phyloP scores from a whole-genome alignment of 495 filamentous ascomycete species.

The Hypoxylon lenormandii region DNA sequence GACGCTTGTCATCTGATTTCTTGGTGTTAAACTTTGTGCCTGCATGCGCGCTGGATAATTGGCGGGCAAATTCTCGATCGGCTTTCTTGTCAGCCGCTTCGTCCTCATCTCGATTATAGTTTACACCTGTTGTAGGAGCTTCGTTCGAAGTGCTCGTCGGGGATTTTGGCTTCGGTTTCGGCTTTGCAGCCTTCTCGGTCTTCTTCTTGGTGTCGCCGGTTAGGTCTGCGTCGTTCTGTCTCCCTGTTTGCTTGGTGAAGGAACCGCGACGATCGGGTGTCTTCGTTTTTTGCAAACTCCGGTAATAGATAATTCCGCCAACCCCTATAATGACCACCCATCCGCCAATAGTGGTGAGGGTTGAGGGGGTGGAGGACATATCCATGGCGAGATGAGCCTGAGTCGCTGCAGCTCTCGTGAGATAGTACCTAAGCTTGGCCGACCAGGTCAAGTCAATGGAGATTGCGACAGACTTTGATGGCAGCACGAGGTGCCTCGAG shows the following conservation, averaged over 20 bases:
- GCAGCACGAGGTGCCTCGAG: constrained; percentile 36
- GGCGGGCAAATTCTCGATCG: constrained; percentile 78
- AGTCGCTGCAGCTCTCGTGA: not conserved
- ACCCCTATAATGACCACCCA: constrained; percentile 71
- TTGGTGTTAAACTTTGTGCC: constrained; percentile 67
- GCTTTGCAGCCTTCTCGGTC: constrained; percentile 45
- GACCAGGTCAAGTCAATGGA: constrained; percentile 9
- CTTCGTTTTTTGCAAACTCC: constrained; percentile 54
- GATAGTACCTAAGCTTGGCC: constrained; percentile 14
- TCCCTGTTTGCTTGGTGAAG: constrained; percentile 50
- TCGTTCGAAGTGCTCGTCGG: constrained; percentile 34
- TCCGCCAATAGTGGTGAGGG: constrained; percentile 60
- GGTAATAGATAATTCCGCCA: constrained; percentile 53
- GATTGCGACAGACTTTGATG: constrained; percentile 14
- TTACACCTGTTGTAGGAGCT: constrained; percentile 18
- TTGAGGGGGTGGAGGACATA: constrained; percentile 47
- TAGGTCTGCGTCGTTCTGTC: constrained; percentile 49
- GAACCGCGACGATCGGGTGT: constrained; percentile 49
- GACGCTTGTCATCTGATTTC: constrained; percentile 70
- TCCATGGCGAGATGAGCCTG: constrained; percentile 56
- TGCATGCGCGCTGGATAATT: constrained; percentile 73
- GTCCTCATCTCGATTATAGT: constrained; percentile 45
- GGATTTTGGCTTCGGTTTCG: constrained; percentile 50
- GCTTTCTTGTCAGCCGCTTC: constrained; percentile 66
- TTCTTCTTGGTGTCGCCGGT: constrained; percentile 49